Base-by-base conservation (phyloP, 2,329 filamentous ascomycete genomes). In the Malbranchea zuffiana region DNA sequence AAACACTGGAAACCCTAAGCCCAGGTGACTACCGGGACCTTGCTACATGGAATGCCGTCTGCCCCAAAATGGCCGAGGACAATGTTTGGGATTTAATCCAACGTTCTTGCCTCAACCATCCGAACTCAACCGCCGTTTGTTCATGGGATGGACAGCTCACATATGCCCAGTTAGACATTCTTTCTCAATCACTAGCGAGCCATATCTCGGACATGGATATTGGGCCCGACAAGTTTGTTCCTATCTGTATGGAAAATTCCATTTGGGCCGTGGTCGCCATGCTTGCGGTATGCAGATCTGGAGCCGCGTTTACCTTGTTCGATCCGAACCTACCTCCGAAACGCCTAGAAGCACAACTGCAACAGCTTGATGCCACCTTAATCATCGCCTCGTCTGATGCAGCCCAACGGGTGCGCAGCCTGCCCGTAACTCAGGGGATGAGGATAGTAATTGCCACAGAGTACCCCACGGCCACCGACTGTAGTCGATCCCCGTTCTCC, bases 201-300 rank as follows among this genome's bases (percentile, higher is more conserved):
- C 47, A 52, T 25, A 45, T 62, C 10, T 46, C 46, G 8, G 47
- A 47, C 3, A 45, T 52, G 18, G 56, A 57, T 39, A 46, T 63
- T 20, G 45, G 50, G 11, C 32, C 55, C 6, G 45, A 47, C 4
- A 40, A 39, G 12, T 34, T 46, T 15, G 43, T 56, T 3, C 48
- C 47, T 4, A 19, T 54, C 5, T 55, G 50, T 26, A 56, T 57
- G 23, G 48, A 55, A 28, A 54, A 55, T 30, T 56, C 53, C 21
- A 44, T 34, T 18, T 55, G 51, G 51, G 50, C 50, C 4, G 40
- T 51, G 15, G 46, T 57, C 19, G 47, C 46, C 6, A 43, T 52
- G 17, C 42, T 57, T 5, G 51, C 45, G 4, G 47, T 53, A 1
- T 46, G 54, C 32, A 54, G 51, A 29, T 42, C 52, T 13, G 54